Evolutionary conservation across 2,329 filamentous ascomycete species (phyloP).

Genomic region (Chrysoporthe cubensis): DNA sequence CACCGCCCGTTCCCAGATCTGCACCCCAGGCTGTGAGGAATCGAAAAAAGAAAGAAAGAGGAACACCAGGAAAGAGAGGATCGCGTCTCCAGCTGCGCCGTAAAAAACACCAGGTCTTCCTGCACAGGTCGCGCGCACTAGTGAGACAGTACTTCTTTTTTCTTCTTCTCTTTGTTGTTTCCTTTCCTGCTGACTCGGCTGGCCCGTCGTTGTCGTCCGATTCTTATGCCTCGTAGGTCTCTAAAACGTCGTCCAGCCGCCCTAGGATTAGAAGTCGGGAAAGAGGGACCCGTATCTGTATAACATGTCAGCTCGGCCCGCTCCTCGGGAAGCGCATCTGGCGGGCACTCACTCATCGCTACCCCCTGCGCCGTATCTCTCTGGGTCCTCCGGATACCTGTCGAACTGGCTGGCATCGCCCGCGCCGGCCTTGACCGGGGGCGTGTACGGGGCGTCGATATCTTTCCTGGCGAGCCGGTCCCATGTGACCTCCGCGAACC

Average conservation of each 20-base stretch:
- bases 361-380: constrained; percentile 80
- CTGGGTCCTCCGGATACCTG: constrained; percentile 95
- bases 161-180: background rate
- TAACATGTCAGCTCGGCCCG: constrained; percentile 5
- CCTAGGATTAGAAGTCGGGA: constrained; percentile 64
- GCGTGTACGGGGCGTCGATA: constrained; percentile 97
- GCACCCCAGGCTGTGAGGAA: background rate
- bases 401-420: constrained; percentile 98
- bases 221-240: background rate
- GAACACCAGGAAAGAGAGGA: background rate
- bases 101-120: constrained; percentile 15
- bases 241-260: background rate
- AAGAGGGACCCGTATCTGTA: constrained; percentile 74
- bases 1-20: background rate
- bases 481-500: constrained; percentile 99
- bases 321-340: background rate
- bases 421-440: constrained; percentile 88
- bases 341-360: constrained; percentile 75
- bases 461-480: constrained; percentile 92
- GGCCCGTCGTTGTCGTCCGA: background rate
- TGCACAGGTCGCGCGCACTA: constrained; percentile 17
- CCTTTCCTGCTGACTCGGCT: constrained; percentile 1
- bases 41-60: background rate
- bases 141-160: constrained; percentile 8
- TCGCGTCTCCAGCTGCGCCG: constrained; percentile 16